Conservation (phyloP, 257 asterid genomes). For the Solanum gracilifrons region DNA sequence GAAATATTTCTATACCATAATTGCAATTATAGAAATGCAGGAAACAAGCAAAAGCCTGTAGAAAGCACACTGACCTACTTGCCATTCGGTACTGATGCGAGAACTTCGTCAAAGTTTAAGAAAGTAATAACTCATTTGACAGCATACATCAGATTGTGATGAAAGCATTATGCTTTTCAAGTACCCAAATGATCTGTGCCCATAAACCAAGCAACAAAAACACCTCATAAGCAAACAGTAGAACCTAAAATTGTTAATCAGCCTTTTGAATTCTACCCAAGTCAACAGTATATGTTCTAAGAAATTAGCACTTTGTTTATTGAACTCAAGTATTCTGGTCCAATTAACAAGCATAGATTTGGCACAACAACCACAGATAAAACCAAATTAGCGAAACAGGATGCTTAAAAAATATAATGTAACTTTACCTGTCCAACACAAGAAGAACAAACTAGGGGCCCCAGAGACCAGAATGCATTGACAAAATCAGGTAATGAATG, state of each 20-base stretch:
- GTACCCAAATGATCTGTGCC: not conserved
- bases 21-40: not conserved
- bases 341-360: not conserved
- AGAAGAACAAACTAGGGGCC: not conserved
- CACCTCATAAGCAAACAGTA: not conserved
- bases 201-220: not conserved
- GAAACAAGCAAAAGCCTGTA: not conserved
- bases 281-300: not conserved
- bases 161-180: not conserved
- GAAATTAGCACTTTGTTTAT: not conserved
- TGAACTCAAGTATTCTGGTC: not conserved
- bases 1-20: not conserved
- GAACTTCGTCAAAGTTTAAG: not conserved
- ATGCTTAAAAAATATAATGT: not conserved
- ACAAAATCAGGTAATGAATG: not conserved
- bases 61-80: not conserved
- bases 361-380: not conserved
- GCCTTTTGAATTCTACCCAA: not conserved
- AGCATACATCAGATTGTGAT: not conserved
- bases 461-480: not conserved
- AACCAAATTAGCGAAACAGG: not conserved
- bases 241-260: not conserved
- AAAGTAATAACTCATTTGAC: not conserved
- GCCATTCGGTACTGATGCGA: not conserved
- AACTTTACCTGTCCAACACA: not conserved